Evolutionary conservation across 768 basidiomycete species (phyloP).

Genomic region (Omphalotus guepiniiformis): DNA sequence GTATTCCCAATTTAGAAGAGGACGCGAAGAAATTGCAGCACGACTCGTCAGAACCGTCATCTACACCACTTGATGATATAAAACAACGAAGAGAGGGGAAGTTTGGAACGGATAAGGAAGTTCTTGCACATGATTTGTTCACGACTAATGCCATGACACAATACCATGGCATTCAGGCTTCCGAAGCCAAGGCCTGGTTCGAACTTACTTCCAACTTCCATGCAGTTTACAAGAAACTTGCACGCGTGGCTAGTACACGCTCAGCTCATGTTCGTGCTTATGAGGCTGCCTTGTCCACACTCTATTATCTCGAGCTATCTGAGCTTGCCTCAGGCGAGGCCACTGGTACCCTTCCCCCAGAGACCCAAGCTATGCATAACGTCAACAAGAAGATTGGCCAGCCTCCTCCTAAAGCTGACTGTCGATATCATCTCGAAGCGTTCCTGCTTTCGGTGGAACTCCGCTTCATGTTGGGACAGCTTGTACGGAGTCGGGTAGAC

Average conservation of each 20-base stretch:
- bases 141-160: slow-evolving; percentile 1
- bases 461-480: slow-evolving; percentile 44
- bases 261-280: slow-evolving; percentile 6
- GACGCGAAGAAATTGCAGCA: slow-evolving; percentile 8
- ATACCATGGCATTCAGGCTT: not conserved
- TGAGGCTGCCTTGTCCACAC: slow-evolving; percentile 6
- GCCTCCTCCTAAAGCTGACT: slow-evolving; percentile 53
- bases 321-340: slow-evolving; percentile 3
- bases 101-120: not conserved
- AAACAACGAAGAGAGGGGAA: not conserved
- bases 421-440: slow-evolving; percentile 57
- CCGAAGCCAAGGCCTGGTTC: slow-evolving; percentile 3
- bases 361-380: slow-evolving; percentile 28
- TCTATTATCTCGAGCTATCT: slow-evolving; percentile 6
- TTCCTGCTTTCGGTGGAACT: slow-evolving; percentile 51
- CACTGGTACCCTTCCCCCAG: not conserved
- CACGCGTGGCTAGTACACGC: not conserved
- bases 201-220: not conserved
- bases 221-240: slow-evolving; percentile 4
- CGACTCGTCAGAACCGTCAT: not conserved
- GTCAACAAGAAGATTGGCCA: slow-evolving; percentile 51
- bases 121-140: not conserved
- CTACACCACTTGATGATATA: not conserved
- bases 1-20: slow-evolving; percentile 15
- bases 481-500: slow-evolving; percentile 40